Percentiles rank a stretch among this genome's conserved stretches.
These are phyloP conservation scores for Geum urbanum DNA, from an alignment of 306 rosid genomes.

Conservation along the genomic window DNA sequence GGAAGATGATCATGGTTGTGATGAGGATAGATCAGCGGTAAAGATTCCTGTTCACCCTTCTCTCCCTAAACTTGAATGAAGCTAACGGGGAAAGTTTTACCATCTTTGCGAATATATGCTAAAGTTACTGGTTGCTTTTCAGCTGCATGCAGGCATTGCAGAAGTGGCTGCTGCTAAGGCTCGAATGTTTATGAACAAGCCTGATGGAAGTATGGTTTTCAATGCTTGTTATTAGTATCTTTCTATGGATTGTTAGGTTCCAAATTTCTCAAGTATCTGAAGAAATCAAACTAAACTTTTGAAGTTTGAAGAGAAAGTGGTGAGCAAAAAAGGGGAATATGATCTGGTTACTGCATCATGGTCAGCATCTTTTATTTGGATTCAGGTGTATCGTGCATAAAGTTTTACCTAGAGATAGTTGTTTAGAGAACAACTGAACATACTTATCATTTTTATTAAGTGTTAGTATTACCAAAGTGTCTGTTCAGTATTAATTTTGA, in stretches of 20 bases:
- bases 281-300: not conserved
- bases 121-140: constrained; percentile 30
- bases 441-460: not conserved
- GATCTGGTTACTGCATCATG: not conserved
- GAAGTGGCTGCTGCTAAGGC: constrained; percentile 99
- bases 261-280: not conserved
- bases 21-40: constrained; percentile 72
- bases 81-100: not conserved
- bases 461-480: not conserved
- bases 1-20: constrained; percentile 61
- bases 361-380: not conserved
- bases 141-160: constrained; percentile 92
- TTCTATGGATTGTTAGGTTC: constrained; percentile 9
- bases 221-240: constrained; percentile 14
- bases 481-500: not conserved
- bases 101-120: constrained; percentile 16
- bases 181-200: constrained; percentile 95
- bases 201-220: constrained; percentile 84
- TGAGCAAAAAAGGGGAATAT: not conserved
- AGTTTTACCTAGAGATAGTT: not conserved
- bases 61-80: not conserved
- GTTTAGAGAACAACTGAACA: not conserved
- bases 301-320: not conserved
- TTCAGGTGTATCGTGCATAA: not conserved
- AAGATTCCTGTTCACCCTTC: constrained; percentile 14